Evolutionary conservation across 306 rosid species (phyloP), one percentile per base, ranked within the genome.

Genomic region (Albizia julibrissin): DNA sequence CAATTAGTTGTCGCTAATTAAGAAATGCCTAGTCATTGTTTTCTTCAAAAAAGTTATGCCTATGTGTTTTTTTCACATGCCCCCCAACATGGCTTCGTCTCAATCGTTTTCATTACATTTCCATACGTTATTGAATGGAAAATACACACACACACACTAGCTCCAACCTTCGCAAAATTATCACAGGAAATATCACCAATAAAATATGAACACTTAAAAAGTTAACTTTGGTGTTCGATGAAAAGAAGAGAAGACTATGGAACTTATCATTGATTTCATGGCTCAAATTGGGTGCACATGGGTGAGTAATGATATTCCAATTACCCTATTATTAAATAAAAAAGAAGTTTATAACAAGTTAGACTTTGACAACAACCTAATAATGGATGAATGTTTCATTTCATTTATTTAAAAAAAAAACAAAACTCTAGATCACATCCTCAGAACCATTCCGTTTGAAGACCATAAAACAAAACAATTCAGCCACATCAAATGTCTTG

Each of bases 251-350:
- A 82, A 80, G 82, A 81, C 87, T 80, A 87, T 85, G 89, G 88
- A 86, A 81, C 92, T 83, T 86, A 86, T 89, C 88, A 87, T 84
- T 87, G 85, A 81, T 84, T 87, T 85, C 82, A 69, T 85, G 80
- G 81, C 86, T 76, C 80, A 84, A 84, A 82, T 79, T 85, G 89
- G 89, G 74, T 33, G 91, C 92, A 89, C 92, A 89, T 89, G 92
- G 92, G 47, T 71, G 83, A 79, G 85, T 86, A 82, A 87, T 87
- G 58, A 89, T 82, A 84, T 87, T 85, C 85, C 79, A 76, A 88
- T 82, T 65, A 61, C 80, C 46, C 72, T 43, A 59, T 84, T 80
- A 75, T 84, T 84, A 81, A 77, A 72, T 10, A 11, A 50, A 21
- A 26, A 67, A 22, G 12, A 69, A 21, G 71, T 12, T 69, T 84